Evolutionary conservation across 1,284 basidiomycete species (phyloP).

Genomic region (Pseudozyma tsukubaensis): DNA sequence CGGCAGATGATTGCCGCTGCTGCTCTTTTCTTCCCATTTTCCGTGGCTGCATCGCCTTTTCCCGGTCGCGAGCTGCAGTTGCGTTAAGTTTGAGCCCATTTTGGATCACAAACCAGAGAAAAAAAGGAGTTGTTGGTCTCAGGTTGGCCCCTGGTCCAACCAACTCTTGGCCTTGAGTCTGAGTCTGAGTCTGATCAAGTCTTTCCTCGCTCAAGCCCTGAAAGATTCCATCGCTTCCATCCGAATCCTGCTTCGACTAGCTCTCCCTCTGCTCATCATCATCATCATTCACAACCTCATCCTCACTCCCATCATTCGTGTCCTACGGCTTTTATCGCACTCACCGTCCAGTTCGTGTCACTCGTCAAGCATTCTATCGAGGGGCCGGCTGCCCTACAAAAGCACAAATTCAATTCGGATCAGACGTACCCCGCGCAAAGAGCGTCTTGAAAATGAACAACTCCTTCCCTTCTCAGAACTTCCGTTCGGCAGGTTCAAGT

Average conservation of each 20-base stretch:
- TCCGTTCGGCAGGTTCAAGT: conserved; percentile 12
- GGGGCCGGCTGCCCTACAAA: not conserved
- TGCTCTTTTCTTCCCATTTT: not conserved
- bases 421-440: not conserved
- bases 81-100: not conserved
- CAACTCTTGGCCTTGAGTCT: not conserved
- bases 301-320: no score
- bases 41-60: not conserved
- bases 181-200: not conserved
- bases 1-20: conserved; percentile 4
- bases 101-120: not conserved
- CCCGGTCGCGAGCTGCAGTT: no score
- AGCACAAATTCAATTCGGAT: not conserved
- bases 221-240: not conserved
- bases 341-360: no score
- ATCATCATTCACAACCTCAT: not conserved
- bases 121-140: conserved; percentile 13
- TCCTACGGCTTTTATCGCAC: no score
- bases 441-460: conserved; percentile 22
- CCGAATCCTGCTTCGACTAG: not conserved
- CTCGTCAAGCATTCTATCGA: no score
- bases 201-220: not conserved
- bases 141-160: conserved; percentile 4
- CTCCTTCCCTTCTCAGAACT: conserved; percentile 21
- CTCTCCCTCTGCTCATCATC: not conserved